Percentiles rank a stretch among this genome's conserved stretches.
Conservation (phyloP, 2,329 filamentous ascomycete species). For the Aspergillus spinulosporus region DNA sequence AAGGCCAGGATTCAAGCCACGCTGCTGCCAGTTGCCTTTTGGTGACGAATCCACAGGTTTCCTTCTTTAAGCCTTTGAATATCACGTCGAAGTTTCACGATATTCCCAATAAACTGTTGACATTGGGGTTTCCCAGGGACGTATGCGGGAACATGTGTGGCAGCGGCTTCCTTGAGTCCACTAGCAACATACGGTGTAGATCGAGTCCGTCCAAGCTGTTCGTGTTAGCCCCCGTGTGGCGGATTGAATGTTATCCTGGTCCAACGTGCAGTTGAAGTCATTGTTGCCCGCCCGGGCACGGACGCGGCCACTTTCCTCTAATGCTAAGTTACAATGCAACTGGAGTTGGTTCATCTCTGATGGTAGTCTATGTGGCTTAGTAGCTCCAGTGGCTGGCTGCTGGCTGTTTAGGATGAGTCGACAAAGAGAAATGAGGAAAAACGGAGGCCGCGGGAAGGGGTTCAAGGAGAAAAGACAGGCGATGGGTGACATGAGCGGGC, state of each 20-base stretch:
- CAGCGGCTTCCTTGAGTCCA: not conserved
- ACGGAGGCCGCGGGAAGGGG: not conserved
- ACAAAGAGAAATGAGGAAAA: not conserved
- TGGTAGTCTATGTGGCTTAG: not conserved
- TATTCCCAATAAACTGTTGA: not conserved
- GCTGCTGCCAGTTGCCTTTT: too few relatives aligned
- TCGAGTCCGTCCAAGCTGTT: not conserved
- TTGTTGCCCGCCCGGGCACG: not conserved
- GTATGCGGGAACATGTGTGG: not conserved
- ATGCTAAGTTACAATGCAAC: not conserved
- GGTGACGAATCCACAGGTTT: too few relatives aligned
- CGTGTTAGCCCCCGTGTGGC: not conserved
- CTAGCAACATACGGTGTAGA: not conserved
- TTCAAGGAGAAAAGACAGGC: not conserved
- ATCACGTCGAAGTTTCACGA: too few relatives aligned
- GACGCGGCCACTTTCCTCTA: not conserved
- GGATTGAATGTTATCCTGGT: constrained; percentile 4
- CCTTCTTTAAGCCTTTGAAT: too few relatives aligned
- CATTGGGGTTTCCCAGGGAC: not conserved
- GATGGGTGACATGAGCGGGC: not conserved
- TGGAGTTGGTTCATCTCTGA: not conserved
- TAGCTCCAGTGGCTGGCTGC: not conserved
- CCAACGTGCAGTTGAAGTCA: constrained; percentile 14
- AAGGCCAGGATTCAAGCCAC: too few relatives aligned
- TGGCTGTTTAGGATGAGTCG: too few relatives aligned